Evolutionary conservation across 768 basidiomycete species (phyloP), one percentile per base, ranked within the genome.

Genomic region (Pseudohyphozyma bogoriensis): DNA sequence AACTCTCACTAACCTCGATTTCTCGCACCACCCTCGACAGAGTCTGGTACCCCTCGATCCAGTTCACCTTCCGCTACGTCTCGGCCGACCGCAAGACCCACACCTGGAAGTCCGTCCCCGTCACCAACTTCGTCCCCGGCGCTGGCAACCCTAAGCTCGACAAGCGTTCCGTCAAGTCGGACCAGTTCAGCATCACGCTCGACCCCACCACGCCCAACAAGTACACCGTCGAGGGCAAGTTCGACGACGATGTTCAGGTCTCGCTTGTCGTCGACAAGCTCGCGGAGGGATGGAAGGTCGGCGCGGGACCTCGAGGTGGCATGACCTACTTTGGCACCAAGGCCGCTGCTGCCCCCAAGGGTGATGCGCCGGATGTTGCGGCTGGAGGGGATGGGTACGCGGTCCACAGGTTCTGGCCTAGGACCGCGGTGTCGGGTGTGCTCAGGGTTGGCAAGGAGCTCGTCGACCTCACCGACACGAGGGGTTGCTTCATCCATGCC

Each of bases 41-140:
- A 28, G 73, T 96, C 62, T 91, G 92, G 83, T 92, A 87, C 71
- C 91, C 95, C 5, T 88, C 85, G 33, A 84, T 93, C 69, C 93
- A 99, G 74, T 89, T 96, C 74, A 87, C 84, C 6, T 91, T 84
- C 83, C 93, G 91, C 75, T 75, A 86, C 53, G 85, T 81, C 77
- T 81, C 95, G 70, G 84, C 89, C 8, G 79, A 80, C 26, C 88
- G 84, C 24, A 81, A 83, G 58, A 79, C 86, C 69, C 79, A 75
- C 49, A 77, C 77, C 59, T 99, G 92, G 92, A 87, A 86, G 73
- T 89, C 88, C 31, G 72, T 89, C 73, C 90, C 89, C 60, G 86
- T 87, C 40, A 77, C 79, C 70, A 86, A 88, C 73, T 91, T 90
- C 70, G 78, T 80, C 55, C 16, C 29, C 13, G 20, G 20, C 20